Conservation (phyloP, 176 grass and related monocot species). For the Carex cristatella region DNA sequence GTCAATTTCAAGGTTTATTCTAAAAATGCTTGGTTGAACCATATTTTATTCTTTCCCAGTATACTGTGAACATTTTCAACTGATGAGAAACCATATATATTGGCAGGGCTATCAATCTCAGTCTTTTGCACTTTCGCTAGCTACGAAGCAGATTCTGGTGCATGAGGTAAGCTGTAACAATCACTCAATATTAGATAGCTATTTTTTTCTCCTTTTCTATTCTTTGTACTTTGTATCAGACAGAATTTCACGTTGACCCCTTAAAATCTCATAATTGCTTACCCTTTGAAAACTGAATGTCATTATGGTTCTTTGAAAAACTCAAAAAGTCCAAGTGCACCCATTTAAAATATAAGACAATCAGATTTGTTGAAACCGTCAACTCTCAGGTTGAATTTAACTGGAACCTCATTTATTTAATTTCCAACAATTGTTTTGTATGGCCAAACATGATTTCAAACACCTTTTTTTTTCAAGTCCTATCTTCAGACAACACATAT, state of each 20-base stretch:
- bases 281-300: not conserved
- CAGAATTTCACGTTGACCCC: not conserved
- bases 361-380: not conserved
- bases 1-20: slow-evolving; percentile 69
- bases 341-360: not conserved
- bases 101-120: slow-evolving; percentile 72
- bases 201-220: slow-evolving; percentile 15
- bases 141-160: slow-evolving; percentile 75
- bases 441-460: not conserved
- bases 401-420: not conserved
- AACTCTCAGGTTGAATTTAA: not conserved
- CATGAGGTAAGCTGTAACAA: slow-evolving; percentile 52
- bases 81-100: slow-evolving; percentile 27
- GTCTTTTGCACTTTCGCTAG: slow-evolving; percentile 60
- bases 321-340: not conserved
- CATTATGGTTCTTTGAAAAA: not conserved
- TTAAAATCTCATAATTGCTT: not conserved
- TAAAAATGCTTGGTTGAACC: slow-evolving; percentile 2
- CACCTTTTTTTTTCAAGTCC: not conserved
- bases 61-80: slow-evolving; percentile 6
- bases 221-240: not conserved
- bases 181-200: slow-evolving; percentile 11
- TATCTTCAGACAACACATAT: not conserved
- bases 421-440: not conserved
- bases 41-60: slow-evolving; percentile 17